Percentiles rank a stretch among this genome's conserved stretches.
Evolutionary conservation across 345 rosid species (phyloP).

Genomic region (thale cress (Arabidopsis thaliana)): TAIR10.1 NC_003074.8:5959001-5959500

Average conservation of each 20-base stretch:
- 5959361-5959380: slow-evolving; percentile 42
- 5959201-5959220: neutral
- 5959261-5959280: slow-evolving; percentile 15
- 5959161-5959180: neutral
- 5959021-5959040: slow-evolving; percentile 32
- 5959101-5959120: slow-evolving; percentile 18
- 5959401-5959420: neutral
- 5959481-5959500: slow-evolving; percentile 50
- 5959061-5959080: slow-evolving; percentile 28
- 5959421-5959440: slow-evolving; percentile 16
- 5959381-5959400: slow-evolving; percentile 40
- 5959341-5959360: slow-evolving; percentile 32
- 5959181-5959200: neutral
- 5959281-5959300: slow-evolving; percentile 32
- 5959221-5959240: neutral
- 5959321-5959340: slow-evolving; percentile 23
- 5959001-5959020: slow-evolving; percentile 27
- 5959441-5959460: slow-evolving; percentile 17
- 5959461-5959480: slow-evolving; percentile 39
- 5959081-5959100: slow-evolving; percentile 28
- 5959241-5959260: neutral
- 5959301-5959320: slow-evolving; percentile 31
- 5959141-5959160: neutral
- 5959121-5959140: slow-evolving; percentile 10
- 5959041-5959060: slow-evolving; percentile 17